Percentiles rank a stretch among this genome's conserved stretches.
phyloP scores from a whole-genome alignment of 345 rosid genomes.

The Citrus unshiu region DNA sequence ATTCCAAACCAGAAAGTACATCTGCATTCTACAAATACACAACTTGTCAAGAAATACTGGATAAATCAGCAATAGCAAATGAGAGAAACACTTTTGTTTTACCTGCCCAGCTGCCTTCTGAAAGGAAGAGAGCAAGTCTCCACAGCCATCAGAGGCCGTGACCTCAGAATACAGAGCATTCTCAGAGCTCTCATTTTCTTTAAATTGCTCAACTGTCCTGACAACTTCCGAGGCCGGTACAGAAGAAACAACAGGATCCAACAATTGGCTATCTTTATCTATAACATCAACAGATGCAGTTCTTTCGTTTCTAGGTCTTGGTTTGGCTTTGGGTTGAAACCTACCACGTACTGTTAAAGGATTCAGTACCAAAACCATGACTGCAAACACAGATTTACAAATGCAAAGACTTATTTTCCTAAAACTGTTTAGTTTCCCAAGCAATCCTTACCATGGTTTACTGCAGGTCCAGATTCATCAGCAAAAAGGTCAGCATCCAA shows the following conservation, averaged over 20 bases:
- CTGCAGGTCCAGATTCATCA: conserved; percentile 13
- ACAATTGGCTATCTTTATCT: not conserved
- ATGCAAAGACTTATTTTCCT: not conserved
- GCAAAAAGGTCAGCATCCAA: conserved; percentile 26
- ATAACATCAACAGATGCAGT: not conserved
- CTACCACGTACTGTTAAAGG: conserved; percentile 28
- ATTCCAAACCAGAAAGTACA: conserved; percentile 25
- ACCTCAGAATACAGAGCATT: conserved; percentile 2
- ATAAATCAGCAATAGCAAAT: not conserved
- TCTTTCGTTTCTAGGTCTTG: conserved; percentile 9
- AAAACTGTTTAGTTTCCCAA: not conserved
- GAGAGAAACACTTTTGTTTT: not conserved
- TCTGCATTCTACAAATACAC: conserved; percentile 30
- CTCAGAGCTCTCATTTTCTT: not conserved
- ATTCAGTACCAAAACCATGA: conserved; percentile 6
- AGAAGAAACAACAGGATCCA: not conserved
- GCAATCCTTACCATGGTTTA: conserved; percentile 29
- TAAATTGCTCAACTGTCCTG: not conserved
- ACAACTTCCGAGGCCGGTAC: not conserved
- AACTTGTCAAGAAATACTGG: not conserved
- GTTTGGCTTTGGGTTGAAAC: conserved; percentile 44
- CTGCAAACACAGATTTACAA: not conserved
- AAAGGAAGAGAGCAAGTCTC: conserved; percentile 8
- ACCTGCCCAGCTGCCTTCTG: conserved; percentile 27
- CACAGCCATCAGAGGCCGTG: not conserved